Evolutionary conservation across 768 basidiomycete species (phyloP).

Genomic region (Lactarius vividus): DNA sequence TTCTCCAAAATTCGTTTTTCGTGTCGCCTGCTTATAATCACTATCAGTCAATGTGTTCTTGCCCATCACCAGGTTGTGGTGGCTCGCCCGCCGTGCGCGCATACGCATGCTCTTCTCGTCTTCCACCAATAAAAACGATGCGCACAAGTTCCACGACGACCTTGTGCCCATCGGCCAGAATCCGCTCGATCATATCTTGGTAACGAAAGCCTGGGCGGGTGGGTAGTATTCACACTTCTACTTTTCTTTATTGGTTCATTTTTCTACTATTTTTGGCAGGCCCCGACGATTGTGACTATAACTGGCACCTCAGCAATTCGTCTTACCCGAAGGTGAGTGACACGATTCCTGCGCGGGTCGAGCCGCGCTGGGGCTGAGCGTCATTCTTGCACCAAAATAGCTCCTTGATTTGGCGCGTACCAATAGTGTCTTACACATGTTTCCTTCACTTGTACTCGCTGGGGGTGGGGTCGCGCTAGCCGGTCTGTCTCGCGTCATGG

Average conservation of each 20-base stretch:
- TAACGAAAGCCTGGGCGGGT: constrained; percentile 29
- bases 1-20: not conserved
- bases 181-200: constrained; percentile 29
- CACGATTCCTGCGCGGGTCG: not conserved
- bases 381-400: constrained; percentile 24
- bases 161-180: constrained; percentile 28
- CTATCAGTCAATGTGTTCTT: constrained; percentile 19
- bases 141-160: constrained; percentile 16
- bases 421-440: constrained; percentile 46
- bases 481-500: constrained; percentile 30
- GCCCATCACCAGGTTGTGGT: constrained; percentile 12
- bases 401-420: constrained; percentile 41
- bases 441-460: constrained; percentile 55
- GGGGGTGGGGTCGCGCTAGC: constrained; percentile 64
- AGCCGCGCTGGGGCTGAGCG: not conserved
- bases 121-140: not conserved
- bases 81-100: constrained; percentile 8
- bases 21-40: not conserved
- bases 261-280: constrained; percentile 37
- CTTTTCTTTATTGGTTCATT: not conserved
- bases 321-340: constrained; percentile 66
- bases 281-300: constrained; percentile 71
- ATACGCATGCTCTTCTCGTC: constrained; percentile 14
- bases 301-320: constrained; percentile 76
- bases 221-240: not conserved